Evolutionary conservation across 495 filamentous ascomycete genomes (phyloP), one percentile per base, ranked within the genome.

Genomic region (Penicillium atrosanguineum): DNA sequence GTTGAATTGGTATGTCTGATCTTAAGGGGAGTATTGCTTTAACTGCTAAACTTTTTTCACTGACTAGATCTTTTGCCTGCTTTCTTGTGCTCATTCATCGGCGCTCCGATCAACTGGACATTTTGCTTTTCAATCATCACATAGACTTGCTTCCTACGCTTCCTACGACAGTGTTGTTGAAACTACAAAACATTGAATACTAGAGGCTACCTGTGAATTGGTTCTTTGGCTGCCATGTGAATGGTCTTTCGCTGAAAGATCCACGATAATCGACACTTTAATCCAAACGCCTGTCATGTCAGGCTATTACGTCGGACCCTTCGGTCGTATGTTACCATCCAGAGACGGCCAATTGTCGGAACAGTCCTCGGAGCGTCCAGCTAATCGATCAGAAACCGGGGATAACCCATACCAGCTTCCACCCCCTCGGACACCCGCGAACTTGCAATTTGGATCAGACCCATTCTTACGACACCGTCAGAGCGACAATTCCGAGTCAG

Each of bases 371-470:
- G 64, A 69, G 54, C 61, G 39, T 50, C 43, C 64, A 62, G 62
- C 67, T 67, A 73, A 73, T 58, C 60, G 59, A 29, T 63, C 62
- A 68, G 70, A 64, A 53, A 49, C 69, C 21, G 70, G 68, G 52
- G 60, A 73, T 50, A 60, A 61, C 46, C 73, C 72, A 51, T 79
- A 77, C 57, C 74, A 79, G 57, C 77, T 81, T 52, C 78, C 78
- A 46, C 77, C 76, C 38, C 78, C 77, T 47, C 73, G 71, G 40
- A 57, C 69, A 46, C 69, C 69, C 14, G 56, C 59, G 16, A 69
- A 70, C 48, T 57, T 77, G 40, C 71, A 74, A 44, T 73, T 76
- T 63, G 74, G 74, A 48, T 63, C 73, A 16, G 74, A 79, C 48
- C 69, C 68, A 1, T 71, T 14, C 46, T 68, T 19, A 48, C 71